Conservation (phyloP, 2,329 filamentous ascomycete genomes). For the Penicillium sp. region DNA sequence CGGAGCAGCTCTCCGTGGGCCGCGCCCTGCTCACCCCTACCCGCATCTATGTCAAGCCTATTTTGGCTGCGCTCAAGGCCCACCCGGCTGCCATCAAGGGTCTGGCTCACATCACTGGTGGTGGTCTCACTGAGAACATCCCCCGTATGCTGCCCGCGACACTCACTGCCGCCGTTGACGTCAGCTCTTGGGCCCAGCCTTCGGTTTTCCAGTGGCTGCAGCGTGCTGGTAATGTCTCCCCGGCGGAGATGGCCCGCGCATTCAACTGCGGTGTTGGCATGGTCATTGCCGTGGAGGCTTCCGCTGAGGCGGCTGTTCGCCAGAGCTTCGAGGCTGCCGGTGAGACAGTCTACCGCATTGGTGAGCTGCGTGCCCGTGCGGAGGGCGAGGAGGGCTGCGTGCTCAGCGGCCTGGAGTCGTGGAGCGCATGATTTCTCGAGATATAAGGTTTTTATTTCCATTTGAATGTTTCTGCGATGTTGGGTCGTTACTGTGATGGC, state of each 20-base stretch:
- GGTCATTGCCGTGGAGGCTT: slow-evolving; percentile 73
- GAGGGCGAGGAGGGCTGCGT: slow-evolving; percentile 61
- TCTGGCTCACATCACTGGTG: slow-evolving; percentile 95
- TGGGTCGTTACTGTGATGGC: background rate
- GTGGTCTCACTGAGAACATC: slow-evolving; percentile 89
- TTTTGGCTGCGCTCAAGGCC: slow-evolving; percentile 64
- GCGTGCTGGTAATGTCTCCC: slow-evolving; percentile 65
- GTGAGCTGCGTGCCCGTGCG: slow-evolving; percentile 64
- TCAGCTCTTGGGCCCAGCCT: slow-evolving; percentile 72
- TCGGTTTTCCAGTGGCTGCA: slow-evolving; percentile 88
- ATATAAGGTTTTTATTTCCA: slow-evolving; percentile 3
- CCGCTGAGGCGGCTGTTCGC: slow-evolving; percentile 23
- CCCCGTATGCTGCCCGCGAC: slow-evolving; percentile 84
- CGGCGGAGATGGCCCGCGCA: slow-evolving; percentile 81
- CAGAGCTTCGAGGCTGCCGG: slow-evolving; percentile 65
- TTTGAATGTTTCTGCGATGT: background rate
- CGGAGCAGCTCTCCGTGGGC: slow-evolving; percentile 59
- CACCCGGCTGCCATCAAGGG: slow-evolving; percentile 71
- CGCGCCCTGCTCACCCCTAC: slow-evolving; percentile 83
- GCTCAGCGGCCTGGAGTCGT: slow-evolving; percentile 60
- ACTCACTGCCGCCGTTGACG: slow-evolving; percentile 80
- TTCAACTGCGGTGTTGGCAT: slow-evolving; percentile 97
- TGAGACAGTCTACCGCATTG: slow-evolving; percentile 77
- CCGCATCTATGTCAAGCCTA: slow-evolving; percentile 84
- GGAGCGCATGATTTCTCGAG: slow-evolving; percentile 26